Conservation (phyloP, 1,284 basidiomycete species). For the Trametes pubescens region DNA sequence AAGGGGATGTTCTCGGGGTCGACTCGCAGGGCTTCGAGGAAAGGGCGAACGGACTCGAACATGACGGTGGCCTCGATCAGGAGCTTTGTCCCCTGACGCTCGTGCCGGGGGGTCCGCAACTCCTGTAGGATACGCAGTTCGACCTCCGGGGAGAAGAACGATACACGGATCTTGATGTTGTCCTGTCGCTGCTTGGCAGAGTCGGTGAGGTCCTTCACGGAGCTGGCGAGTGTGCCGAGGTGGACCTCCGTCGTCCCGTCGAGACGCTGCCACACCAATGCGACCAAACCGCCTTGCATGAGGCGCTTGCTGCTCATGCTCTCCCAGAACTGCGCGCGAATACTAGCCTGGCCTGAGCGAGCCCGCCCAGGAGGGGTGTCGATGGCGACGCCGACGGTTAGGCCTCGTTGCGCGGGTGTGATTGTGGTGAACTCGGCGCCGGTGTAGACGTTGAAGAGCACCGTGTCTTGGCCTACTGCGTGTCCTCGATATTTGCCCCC, state of each 20-base stretch:
- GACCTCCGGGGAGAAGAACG: constrained; percentile 44
- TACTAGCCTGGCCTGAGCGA: constrained; percentile 28
- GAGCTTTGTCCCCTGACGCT: constrained; percentile 32
- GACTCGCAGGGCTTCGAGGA: constrained; percentile 41
- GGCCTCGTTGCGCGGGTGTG: constrained; percentile 34
- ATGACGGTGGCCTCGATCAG: constrained; percentile 43
- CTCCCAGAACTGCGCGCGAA: constrained; percentile 40
- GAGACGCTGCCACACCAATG: constrained; percentile 45
- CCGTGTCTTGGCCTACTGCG: constrained; percentile 34
- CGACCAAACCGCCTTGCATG: constrained; percentile 41
- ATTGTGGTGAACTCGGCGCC: constrained; percentile 38
- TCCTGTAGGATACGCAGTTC: constrained; percentile 40
- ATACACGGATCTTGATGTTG: constrained; percentile 35
- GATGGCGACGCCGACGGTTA: constrained; percentile 36
- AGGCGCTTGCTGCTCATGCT: constrained; percentile 48
- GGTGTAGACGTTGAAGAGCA: constrained; percentile 45
- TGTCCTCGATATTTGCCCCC: constrained; percentile 45
- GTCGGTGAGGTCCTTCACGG: constrained; percentile 36
- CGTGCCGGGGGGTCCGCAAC: constrained; percentile 39
- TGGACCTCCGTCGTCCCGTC: constrained; percentile 29
- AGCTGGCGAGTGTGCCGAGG: constrained; percentile 39
- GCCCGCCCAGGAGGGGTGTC: constrained; percentile 41
- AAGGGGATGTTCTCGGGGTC: constrained; percentile 43
- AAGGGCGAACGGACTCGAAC: constrained; percentile 43
- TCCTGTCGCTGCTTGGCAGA: constrained; percentile 34